phyloP scores from a whole-genome alignment of 805 yeast genomes.

The Nakazawaea siamensis region DNA sequence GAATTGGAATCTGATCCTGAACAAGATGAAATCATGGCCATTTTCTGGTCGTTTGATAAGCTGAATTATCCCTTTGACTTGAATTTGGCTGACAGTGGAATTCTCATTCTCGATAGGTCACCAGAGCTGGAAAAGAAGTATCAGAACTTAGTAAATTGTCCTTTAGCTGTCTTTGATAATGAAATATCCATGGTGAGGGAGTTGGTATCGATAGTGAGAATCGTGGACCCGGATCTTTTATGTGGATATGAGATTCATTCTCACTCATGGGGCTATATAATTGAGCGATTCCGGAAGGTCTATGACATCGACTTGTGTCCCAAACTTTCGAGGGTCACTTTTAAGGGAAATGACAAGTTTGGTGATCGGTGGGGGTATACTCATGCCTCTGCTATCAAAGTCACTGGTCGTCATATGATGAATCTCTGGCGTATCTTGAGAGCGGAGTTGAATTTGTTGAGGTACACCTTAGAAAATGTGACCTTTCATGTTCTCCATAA shows the following conservation, averaged over 20 bases:
- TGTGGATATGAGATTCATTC: constrained; percentile 80
- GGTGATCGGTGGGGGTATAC: constrained; percentile 77
- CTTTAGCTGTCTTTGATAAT: constrained; percentile 32
- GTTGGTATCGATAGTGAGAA: constrained; percentile 45
- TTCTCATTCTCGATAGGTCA: constrained; percentile 16
- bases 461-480: constrained; percentile 72
- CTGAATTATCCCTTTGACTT: constrained; percentile 26
- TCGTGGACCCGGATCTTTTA: constrained; percentile 79
- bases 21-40: constrained; percentile 45
- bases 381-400: constrained; percentile 59
- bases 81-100: constrained; percentile 29
- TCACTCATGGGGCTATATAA: constrained; percentile 83
- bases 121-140: constrained; percentile 9
- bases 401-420: constrained; percentile 77
- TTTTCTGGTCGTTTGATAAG: constrained; percentile 58
- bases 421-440: constrained; percentile 79
- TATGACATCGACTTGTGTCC: constrained; percentile 47
- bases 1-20: constrained; percentile 56
- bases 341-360: constrained; percentile 39
- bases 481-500: constrained; percentile 59
- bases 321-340: constrained; percentile 52
- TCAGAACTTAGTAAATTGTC: constrained; percentile 14
- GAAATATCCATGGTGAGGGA: constrained; percentile 55
- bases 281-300: constrained; percentile 46
- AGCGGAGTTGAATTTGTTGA: constrained; percentile 51